These are phyloP conservation scores for Geranomyces variabilis DNA, from an alignment of 192 early-diverging fungal genomes.

Conservation along the genomic window DNA sequence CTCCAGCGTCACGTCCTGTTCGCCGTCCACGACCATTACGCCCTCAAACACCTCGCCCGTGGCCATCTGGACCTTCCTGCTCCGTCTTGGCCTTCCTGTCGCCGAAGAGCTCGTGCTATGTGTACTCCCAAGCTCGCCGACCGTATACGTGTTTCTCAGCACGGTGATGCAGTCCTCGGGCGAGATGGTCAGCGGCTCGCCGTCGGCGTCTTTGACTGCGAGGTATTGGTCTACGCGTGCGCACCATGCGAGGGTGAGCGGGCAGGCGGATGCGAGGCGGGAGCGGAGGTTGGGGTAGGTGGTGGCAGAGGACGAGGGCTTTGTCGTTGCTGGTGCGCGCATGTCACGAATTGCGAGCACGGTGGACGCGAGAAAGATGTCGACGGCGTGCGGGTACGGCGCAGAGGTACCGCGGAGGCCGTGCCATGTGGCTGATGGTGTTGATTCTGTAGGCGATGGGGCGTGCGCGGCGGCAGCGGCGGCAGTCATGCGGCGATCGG, in stretches of 20 bases:
- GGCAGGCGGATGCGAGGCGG: slow-evolving; percentile 1
- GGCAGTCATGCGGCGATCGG: slow-evolving; percentile 6
- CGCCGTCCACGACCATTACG: not conserved
- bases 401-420: not conserved
- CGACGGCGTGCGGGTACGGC: slow-evolving; percentile 10
- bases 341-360: not conserved
- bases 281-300: too few relatives aligned
- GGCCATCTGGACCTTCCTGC: not conserved
- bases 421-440: not conserved
- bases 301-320: too few relatives aligned
- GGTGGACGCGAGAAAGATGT: slow-evolving; percentile 7
- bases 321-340: too few relatives aligned
- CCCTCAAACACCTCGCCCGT: not conserved
- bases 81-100: not conserved
- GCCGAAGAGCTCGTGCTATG: not conserved
- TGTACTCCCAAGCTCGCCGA: not conserved
- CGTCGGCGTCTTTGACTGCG: not conserved
- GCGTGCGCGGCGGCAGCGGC: not conserved
- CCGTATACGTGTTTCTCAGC: not conserved
- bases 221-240: not conserved
- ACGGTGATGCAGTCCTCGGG: not conserved
- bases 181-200: not conserved
- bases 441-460: not conserved
- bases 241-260: not conserved
- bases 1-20: not conserved